These are phyloP conservation scores for Trichoderma gracile DNA, from an alignment of 2,329 filamentous ascomycete genomes.

Conservation along the genomic window DNA sequence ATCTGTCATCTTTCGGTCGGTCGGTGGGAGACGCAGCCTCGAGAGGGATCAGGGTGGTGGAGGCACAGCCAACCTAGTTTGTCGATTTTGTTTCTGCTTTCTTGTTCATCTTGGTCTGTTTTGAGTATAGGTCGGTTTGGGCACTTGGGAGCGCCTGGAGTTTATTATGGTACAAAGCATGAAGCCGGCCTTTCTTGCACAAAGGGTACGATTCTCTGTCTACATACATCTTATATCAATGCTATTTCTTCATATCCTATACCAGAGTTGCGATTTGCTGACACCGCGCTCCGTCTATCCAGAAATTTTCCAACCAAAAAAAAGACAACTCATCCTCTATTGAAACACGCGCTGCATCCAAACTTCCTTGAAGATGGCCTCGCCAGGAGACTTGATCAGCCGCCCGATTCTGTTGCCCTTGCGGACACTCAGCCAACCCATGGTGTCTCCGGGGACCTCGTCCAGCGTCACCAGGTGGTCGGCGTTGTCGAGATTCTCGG, in stretches of 20 bases:
- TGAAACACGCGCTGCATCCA: slow-evolving; percentile 67
- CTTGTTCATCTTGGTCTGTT: neutral
- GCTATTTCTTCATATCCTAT: neutral
- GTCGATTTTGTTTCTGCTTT: neutral
- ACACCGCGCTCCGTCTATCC: slow-evolving; percentile 13
- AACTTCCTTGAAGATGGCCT: slow-evolving; percentile 64
- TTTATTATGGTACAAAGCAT: slow-evolving; percentile 8
- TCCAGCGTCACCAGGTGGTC: slow-evolving; percentile 44
- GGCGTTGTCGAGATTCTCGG: slow-evolving; percentile 45
- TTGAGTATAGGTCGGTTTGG: slow-evolving; percentile 1
- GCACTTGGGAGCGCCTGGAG: slow-evolving; percentile 14
- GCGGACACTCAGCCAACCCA: slow-evolving; percentile 70
- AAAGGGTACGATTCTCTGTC: slow-evolving; percentile 28
- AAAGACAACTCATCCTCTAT: slow-evolving; percentile 20
- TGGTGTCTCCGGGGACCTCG: slow-evolving; percentile 68
- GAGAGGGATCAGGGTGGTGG: neutral
- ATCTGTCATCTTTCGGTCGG: too few species aligned
- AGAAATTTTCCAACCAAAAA: neutral
- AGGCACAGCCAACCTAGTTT: neutral
- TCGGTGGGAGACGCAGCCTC: neutral
- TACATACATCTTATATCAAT: slow-evolving; percentile 11
- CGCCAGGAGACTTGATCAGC: slow-evolving; percentile 69
- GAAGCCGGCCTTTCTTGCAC: slow-evolving; percentile 19
- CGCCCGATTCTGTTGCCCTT: slow-evolving; percentile 80
- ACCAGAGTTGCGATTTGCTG: slow-evolving; percentile 26